Conservation (phyloP, 1,139 yeast genomes). For the Pneumocystis sp. region DNA sequence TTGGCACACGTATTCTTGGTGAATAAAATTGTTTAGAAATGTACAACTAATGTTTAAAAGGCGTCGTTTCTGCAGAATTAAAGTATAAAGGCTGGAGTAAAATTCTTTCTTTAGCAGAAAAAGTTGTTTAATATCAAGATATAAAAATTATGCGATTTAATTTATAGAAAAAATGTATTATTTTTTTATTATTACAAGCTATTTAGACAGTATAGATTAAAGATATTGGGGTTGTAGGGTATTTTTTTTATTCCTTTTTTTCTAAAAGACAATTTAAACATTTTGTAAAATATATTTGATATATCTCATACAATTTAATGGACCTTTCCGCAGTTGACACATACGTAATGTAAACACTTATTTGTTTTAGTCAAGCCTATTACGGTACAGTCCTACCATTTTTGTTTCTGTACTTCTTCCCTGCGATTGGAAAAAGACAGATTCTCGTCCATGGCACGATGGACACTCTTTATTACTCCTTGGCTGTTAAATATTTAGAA, state of each 20-base stretch:
- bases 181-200: no score
- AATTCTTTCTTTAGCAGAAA: constrained; percentile 81
- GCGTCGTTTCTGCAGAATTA: constrained; percentile 79
- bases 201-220: no score
- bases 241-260: neutral
- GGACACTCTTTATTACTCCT: constrained; percentile 66
- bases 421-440: constrained; percentile 93
- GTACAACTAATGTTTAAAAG: constrained; percentile 30
- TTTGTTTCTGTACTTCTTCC: constrained; percentile 89
- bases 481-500: constrained; percentile 31
- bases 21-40: neutral
- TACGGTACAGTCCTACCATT: constrained; percentile 39
- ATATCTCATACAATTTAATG: constrained; percentile 26
- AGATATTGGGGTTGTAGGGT: neutral
- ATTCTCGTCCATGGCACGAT: constrained; percentile 67
- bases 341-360: constrained; percentile 61
- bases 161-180: neutral
- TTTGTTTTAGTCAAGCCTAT: neutral
- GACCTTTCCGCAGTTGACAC: constrained; percentile 70
- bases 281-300: neutral
- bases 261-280: neutral
- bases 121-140: constrained; percentile 38
- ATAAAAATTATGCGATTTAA: neutral
- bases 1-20: constrained; percentile 67
- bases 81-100: constrained; percentile 73